Percentiles rank a stretch among this genome's conserved stretches.
These are phyloP conservation scores for Cucurbita ficifolia DNA, from an alignment of 306 rosid species.

Conservation along the genomic window DNA sequence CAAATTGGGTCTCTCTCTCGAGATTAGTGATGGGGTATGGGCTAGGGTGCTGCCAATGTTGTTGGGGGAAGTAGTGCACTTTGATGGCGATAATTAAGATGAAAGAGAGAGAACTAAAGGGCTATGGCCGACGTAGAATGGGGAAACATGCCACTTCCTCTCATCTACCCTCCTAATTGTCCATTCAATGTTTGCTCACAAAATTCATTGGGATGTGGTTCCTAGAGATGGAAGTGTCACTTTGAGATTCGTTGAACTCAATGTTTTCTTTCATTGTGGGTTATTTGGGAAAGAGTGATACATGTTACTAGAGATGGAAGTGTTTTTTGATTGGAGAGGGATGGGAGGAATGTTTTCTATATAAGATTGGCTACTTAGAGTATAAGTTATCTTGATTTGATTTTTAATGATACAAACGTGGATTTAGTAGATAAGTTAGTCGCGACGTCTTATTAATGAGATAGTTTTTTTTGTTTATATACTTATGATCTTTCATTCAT, in stretches of 20 bases:
- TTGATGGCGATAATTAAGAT: not conserved
- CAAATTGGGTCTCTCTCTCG: not conserved
- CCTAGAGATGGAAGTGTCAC: not conserved
- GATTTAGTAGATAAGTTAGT: too few species aligned
- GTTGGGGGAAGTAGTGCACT: not conserved
- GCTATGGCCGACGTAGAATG: not conserved
- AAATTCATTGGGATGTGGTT: not conserved
- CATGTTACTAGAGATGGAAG: not conserved
- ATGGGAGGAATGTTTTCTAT: not conserved
- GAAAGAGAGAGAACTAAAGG: not conserved
- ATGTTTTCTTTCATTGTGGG: not conserved
- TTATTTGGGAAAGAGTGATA: not conserved
- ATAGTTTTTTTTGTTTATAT: too few species aligned
- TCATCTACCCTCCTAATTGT: not conserved
- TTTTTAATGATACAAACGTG: too few species aligned
- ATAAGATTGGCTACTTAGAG: not conserved
- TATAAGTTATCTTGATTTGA: too few species aligned
- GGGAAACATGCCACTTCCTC: not conserved
- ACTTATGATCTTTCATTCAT: too few species aligned
- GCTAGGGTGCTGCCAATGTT: not conserved
- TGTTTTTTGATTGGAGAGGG: not conserved
- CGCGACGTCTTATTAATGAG: too few species aligned
- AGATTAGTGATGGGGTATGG: not conserved
- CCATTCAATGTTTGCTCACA: not conserved
- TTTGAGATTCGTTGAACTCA: not conserved